phyloP scores from a whole-genome alignment of 2,329 filamentous ascomycete species.

The Albophoma yamanashiensis region DNA sequence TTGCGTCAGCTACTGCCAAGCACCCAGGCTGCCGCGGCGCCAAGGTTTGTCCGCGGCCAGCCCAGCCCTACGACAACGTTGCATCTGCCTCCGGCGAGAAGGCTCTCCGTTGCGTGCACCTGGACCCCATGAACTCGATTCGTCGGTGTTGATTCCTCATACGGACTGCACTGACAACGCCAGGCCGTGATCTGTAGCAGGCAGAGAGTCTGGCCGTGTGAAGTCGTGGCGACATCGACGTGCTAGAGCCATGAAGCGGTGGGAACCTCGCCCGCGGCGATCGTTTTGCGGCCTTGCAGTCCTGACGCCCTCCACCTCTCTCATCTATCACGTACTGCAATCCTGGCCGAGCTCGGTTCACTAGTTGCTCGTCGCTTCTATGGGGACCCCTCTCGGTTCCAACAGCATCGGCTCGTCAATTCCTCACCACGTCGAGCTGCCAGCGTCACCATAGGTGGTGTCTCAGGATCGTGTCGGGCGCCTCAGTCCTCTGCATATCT shows the following conservation, averaged over 20 bases:
- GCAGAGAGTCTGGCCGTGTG: background rate
- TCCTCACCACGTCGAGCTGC: background rate
- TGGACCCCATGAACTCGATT: background rate
- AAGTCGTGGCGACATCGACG: background rate
- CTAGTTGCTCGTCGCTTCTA: background rate
- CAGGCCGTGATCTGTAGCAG: background rate
- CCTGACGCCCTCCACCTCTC: background rate
- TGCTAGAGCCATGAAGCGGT: background rate
- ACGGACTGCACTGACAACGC: too few species aligned
- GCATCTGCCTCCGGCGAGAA: slow-evolving; percentile 3
- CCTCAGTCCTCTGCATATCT: background rate
- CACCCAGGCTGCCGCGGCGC: background rate
- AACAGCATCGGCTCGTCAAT: background rate
- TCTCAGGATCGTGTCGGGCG: background rate
- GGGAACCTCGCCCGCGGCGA: background rate
- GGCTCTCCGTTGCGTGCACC: background rate
- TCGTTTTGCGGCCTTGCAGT: background rate
- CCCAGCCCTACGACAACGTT: slow-evolving; percentile 6
- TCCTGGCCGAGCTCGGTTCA: background rate
- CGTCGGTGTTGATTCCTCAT: background rate
- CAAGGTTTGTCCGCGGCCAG: background rate
- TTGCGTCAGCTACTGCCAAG: too few species aligned
- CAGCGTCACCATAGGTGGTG: background rate
- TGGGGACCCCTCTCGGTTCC: background rate
- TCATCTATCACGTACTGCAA: background rate